A percentile compares a stretch with the other conserved stretches of the same genome.
Evolutionary conservation across 257 asterid genomes (phyloP).

Genomic region (Plantago elongata): DNA sequence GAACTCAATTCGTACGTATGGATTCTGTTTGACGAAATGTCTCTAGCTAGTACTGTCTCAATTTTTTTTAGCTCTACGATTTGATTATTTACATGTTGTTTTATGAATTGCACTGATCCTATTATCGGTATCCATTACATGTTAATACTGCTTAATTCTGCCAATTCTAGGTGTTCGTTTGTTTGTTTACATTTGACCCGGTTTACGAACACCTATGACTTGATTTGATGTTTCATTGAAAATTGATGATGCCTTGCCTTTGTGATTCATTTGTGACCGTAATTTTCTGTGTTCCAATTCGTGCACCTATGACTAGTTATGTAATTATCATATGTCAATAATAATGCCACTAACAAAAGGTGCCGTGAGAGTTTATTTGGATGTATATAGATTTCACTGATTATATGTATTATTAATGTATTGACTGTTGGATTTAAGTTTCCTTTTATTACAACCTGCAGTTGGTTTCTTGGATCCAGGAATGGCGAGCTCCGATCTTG

Average conservation of each 20-base stretch:
- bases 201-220: too few species aligned
- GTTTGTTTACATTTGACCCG: background rate
- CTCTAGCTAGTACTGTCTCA: background rate
- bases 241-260: background rate
- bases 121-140: too few species aligned
- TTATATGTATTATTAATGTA: too few species aligned
- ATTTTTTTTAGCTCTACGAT: background rate
- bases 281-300: too few species aligned
- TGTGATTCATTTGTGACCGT: background rate
- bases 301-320: too few species aligned
- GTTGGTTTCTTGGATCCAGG: conserved; percentile 24
- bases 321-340: too few species aligned
- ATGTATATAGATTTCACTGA: too few species aligned
- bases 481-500: conserved; percentile 33
- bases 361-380: too few species aligned
- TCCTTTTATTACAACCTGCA: conserved; percentile 18
- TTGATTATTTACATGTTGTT: background rate
- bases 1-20: too few species aligned
- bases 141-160: background rate
- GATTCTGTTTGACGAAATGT: background rate
- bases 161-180: background rate
- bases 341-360: too few species aligned
- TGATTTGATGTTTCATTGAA: background rate
- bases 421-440: background rate
- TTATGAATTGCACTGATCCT: too few species aligned